These are phyloP conservation scores for Calamus simplicifolius DNA, from an alignment of 176 grass and related monocot species.

Conservation along the genomic window DNA sequence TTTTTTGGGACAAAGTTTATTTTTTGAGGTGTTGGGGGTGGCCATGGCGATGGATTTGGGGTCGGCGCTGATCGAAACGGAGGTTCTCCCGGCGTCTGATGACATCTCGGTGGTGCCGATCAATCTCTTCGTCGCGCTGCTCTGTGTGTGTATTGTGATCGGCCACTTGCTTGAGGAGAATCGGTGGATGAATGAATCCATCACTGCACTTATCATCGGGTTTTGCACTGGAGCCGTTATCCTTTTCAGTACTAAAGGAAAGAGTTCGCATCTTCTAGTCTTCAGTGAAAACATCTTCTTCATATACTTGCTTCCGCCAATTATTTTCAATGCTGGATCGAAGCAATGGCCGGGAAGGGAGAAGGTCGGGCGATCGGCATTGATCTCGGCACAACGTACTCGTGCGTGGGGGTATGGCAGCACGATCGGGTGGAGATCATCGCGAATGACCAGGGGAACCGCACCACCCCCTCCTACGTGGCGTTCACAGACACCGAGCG, in stretches of 20 bases:
- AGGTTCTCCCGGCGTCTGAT: constrained; percentile 27
- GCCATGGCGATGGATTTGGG: constrained; percentile 44
- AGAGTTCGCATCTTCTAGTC: constrained; percentile 60
- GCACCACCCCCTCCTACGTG: constrained; percentile 14
- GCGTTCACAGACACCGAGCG: constrained; percentile 11
- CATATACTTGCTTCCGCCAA: constrained; percentile 91
- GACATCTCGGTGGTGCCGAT: constrained; percentile 60
- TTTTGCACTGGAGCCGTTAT: constrained; percentile 68
- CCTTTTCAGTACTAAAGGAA: constrained; percentile 38
- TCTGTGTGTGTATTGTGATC: constrained; percentile 85
- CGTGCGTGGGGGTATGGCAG: constrained; percentile 11
- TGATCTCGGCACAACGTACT: constrained; percentile 6
- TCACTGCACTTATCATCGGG: constrained; percentile 66
- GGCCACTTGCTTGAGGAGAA: constrained; percentile 89
- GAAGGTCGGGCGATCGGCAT: constrained; percentile 10
- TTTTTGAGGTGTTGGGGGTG: too few species aligned
- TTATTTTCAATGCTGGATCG: constrained; percentile 85
- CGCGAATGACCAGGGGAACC: constrained; percentile 12
- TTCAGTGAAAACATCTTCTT: constrained; percentile 93
- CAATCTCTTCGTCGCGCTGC: constrained; percentile 76
- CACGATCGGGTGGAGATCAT: constrained; percentile 15
- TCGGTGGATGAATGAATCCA: constrained; percentile 85
- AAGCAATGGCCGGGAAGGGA: constrained; percentile 4
- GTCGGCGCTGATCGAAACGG: constrained; percentile 14
- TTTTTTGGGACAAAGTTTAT: too few species aligned